Evolutionary conservation across 2,329 filamentous ascomycete genomes (phyloP).

Genomic region (Cucurbitaria berberidis): DNA sequence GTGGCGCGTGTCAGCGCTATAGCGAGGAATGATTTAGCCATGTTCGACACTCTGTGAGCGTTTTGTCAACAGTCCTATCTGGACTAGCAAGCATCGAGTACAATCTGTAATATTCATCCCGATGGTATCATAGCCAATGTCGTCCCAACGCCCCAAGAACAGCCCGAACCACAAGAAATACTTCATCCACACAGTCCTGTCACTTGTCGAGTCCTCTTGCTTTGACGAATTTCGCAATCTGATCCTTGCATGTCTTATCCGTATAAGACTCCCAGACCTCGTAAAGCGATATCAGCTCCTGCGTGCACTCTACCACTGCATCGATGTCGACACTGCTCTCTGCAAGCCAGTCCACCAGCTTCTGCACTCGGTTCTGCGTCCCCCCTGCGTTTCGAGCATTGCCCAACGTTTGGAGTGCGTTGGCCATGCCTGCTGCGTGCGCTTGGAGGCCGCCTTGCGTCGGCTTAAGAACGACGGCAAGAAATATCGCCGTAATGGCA

Average conservation of each 20-base stretch:
- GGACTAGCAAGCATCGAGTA: constrained; percentile 1
- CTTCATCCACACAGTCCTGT: constrained; percentile 19
- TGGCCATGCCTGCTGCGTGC: constrained; percentile 50
- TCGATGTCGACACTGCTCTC: constrained; percentile 86
- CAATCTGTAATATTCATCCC: background rate
- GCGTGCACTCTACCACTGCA: constrained; percentile 84
- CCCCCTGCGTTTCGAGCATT: constrained; percentile 40
- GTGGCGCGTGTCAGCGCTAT: constrained; percentile 11
- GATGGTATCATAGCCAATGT: background rate
- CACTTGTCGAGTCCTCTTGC: constrained; percentile 63
- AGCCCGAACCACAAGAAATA: background rate
- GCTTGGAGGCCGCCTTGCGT: constrained; percentile 58
- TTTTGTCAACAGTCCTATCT: background rate
- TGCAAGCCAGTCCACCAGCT: constrained; percentile 80
- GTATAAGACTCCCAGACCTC: constrained; percentile 73
- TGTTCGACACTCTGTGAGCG: background rate
- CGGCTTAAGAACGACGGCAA: constrained; percentile 82
- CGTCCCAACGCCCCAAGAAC: background rate
- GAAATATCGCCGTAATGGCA: constrained; percentile 82
- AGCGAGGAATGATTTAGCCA: background rate
- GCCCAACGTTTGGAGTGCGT: constrained; percentile 46
- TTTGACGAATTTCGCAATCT: constrained; percentile 67
- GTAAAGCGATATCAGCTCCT: constrained; percentile 90
- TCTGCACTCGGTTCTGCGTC: constrained; percentile 63
- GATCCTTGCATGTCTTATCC: constrained; percentile 69